These are phyloP conservation scores for Acidomyces sp. DNA, from an alignment of 495 filamentous ascomycete genomes.

Conservation along the genomic window DNA sequence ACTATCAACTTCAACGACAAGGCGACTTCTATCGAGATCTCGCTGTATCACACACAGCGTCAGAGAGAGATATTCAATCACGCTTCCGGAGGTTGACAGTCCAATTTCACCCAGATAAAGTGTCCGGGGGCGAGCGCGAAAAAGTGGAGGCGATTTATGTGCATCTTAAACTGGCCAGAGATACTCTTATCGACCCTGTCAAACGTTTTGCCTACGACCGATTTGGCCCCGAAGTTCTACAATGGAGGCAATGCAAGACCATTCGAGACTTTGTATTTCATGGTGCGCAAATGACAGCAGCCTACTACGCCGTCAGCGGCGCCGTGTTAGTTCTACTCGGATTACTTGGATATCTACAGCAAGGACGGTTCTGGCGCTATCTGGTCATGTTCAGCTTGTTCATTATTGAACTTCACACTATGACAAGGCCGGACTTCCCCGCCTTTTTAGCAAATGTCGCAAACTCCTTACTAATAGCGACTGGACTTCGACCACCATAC, in stretches of 20 bases:
- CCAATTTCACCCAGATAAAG: slow-evolving; percentile 81
- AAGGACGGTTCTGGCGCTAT: slow-evolving; percentile 86
- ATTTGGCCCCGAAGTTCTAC: slow-evolving; percentile 58
- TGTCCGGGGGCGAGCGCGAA: slow-evolving; percentile 27
- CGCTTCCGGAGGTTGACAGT: slow-evolving; percentile 75
- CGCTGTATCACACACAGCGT: slow-evolving; percentile 49
- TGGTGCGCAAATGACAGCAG: slow-evolving; percentile 45
- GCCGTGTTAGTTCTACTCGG: slow-evolving; percentile 53
- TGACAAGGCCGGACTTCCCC: slow-evolving; percentile 53
- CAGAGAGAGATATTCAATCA: slow-evolving; percentile 67
- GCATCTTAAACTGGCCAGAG: slow-evolving; percentile 66
- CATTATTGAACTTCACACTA: slow-evolving; percentile 57
- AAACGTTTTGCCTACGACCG: slow-evolving; percentile 87
- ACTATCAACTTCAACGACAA: slow-evolving; percentile 57
- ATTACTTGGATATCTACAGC: slow-evolving; percentile 67
- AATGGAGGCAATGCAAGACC: slow-evolving; percentile 56
- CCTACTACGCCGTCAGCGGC: slow-evolving; percentile 54
- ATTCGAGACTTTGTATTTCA: slow-evolving; percentile 57
- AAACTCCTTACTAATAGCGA: slow-evolving; percentile 44
- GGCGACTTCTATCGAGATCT: slow-evolving; percentile 70
- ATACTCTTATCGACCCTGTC: slow-evolving; percentile 65
- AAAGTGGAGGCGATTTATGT: slow-evolving; percentile 56
- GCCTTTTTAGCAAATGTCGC: slow-evolving; percentile 44
- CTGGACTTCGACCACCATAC: slow-evolving; percentile 47
- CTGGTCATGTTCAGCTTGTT: slow-evolving; percentile 54